A percentile compares a stretch with the other conserved stretches of the same genome.
These are phyloP conservation scores for Pyrrhoderma lamaoense DNA, from an alignment of 1,284 basidiomycete species.

Conservation along the genomic window DNA sequence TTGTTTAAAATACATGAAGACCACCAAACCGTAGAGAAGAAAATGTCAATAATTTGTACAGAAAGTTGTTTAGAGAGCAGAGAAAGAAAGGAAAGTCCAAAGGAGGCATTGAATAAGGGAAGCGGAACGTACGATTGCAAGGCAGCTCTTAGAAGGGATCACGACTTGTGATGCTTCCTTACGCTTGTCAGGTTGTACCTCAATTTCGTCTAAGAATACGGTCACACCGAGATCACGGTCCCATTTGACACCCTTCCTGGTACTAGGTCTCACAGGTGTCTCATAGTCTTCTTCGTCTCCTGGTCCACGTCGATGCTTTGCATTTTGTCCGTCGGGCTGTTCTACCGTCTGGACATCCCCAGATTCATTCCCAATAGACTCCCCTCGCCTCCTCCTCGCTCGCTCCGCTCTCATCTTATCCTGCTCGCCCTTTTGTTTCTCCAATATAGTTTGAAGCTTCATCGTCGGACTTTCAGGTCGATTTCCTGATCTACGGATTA, in stretches of 20 bases:
- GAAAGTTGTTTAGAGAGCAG: constrained; percentile 15
- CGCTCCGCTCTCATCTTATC: constrained; percentile 53
- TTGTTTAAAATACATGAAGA: too few relatives aligned
- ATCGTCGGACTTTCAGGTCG: constrained; percentile 74
- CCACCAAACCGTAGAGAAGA: constrained; percentile 10
- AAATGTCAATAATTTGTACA: constrained; percentile 4
- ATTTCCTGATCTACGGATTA: constrained; percentile 61
- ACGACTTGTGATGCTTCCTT: constrained; percentile 32
- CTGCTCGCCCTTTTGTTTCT: constrained; percentile 66
- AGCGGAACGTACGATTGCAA: constrained; percentile 37
- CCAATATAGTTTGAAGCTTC: constrained; percentile 63
- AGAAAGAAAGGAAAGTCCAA: too few relatives aligned
- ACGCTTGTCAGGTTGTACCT: constrained; percentile 39
- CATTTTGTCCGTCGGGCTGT: constrained; percentile 19
- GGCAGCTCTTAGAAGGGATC: constrained; percentile 48
- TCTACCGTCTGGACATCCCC: constrained; percentile 26
- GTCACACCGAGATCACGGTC: constrained; percentile 59
- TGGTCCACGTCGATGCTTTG: constrained; percentile 50
- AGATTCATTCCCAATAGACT: constrained; percentile 26
- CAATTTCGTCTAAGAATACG: constrained; percentile 53
- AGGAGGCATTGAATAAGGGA: neutral
- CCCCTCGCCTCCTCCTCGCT: constrained; percentile 49
- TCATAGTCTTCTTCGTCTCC: constrained; percentile 81
- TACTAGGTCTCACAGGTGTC: constrained; percentile 44
- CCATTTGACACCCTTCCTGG: constrained; percentile 69